phyloP scores from a whole-genome alignment of 2,329 filamentous ascomycete genomes.

The Fusarium concolor region DNA sequence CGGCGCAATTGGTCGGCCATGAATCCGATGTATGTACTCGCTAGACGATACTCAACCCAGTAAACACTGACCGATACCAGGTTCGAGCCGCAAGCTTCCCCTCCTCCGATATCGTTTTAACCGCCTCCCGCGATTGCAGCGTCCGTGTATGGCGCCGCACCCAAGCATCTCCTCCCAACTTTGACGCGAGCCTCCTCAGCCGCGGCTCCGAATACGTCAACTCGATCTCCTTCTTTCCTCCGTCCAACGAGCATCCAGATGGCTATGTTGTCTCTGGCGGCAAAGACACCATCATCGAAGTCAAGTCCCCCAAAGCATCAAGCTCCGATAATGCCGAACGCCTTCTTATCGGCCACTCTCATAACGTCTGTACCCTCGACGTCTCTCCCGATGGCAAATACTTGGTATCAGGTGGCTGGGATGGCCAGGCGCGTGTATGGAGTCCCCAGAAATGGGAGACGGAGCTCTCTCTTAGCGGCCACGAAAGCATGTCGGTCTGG shows the following conservation, averaged over 20 bases:
- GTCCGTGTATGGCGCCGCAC: conserved; percentile 86
- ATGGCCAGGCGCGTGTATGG: conserved; percentile 89
- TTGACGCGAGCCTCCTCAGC: conserved; percentile 81
- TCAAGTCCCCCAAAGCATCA: conserved; percentile 75
- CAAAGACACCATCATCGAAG: conserved; percentile 92
- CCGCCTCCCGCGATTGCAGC: conserved; percentile 90
- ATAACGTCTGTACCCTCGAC: conserved; percentile 90
- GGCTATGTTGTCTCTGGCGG: conserved; percentile 90
- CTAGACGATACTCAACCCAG: neutral
- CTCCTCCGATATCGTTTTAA: conserved; percentile 76
- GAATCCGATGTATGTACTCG: conserved; percentile 83
- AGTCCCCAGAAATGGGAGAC: conserved; percentile 86
- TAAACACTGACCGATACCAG: conserved; percentile 59
- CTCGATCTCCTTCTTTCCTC: conserved; percentile 79
- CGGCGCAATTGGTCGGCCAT: conserved; percentile 88
- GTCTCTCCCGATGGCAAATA: conserved; percentile 77
- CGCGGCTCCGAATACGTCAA: conserved; percentile 91
- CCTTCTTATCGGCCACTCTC: conserved; percentile 84
- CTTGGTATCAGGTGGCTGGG: conserved; percentile 94
- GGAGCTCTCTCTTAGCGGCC: conserved; percentile 76
- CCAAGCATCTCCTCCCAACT: conserved; percentile 73
- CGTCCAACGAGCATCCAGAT: conserved; percentile 75
- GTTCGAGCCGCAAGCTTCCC: conserved; percentile 89
- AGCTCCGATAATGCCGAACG: conserved; percentile 84
- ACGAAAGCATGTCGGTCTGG: conserved; percentile 84